These are phyloP conservation scores for Cladosporium sp. DNA, from an alignment of 2,329 filamentous ascomycete species.

Conservation along the genomic window DNA sequence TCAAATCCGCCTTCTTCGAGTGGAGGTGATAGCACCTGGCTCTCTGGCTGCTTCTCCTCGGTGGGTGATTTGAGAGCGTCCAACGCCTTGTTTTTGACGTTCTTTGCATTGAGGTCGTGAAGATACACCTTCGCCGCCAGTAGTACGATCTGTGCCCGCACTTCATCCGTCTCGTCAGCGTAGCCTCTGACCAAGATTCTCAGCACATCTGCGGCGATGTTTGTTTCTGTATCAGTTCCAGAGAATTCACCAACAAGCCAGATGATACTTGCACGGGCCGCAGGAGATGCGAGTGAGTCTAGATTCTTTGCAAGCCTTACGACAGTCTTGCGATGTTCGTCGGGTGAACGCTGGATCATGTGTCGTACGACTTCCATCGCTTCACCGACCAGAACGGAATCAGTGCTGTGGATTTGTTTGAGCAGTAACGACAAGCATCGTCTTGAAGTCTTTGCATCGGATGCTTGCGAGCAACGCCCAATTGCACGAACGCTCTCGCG, in stretches of 20 bases:
- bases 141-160: conserved; percentile 87
- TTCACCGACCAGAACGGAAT: conserved; percentile 86
- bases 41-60: conserved; percentile 14
- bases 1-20: conserved; percentile 23
- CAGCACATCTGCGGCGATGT: conserved; percentile 89
- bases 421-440: conserved; percentile 82
- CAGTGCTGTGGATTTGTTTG: conserved; percentile 82
- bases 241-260: conserved; percentile 97
- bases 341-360: conserved; percentile 86
- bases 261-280: conserved; percentile 89
- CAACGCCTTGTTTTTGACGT: conserved; percentile 38
- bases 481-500: conserved; percentile 90
- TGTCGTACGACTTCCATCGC: conserved; percentile 93
- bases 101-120: conserved; percentile 72
- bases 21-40: conserved; percentile 28
- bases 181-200: conserved; percentile 86
- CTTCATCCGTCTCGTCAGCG: conserved; percentile 76
- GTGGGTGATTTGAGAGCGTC: conserved; percentile 25
- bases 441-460: conserved; percentile 67
- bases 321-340: conserved; percentile 79
- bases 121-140: conserved; percentile 96
- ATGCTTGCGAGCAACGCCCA: conserved; percentile 80
- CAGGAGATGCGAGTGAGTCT: conserved; percentile 81
- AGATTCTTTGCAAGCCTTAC: conserved; percentile 87
- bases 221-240: conserved; percentile 72